A percentile compares a stretch with the other conserved stretches of the same genome.
Evolutionary conservation across 2,329 filamentous ascomycete species (phyloP).

Genomic region (Cordyceps cicadae): DNA sequence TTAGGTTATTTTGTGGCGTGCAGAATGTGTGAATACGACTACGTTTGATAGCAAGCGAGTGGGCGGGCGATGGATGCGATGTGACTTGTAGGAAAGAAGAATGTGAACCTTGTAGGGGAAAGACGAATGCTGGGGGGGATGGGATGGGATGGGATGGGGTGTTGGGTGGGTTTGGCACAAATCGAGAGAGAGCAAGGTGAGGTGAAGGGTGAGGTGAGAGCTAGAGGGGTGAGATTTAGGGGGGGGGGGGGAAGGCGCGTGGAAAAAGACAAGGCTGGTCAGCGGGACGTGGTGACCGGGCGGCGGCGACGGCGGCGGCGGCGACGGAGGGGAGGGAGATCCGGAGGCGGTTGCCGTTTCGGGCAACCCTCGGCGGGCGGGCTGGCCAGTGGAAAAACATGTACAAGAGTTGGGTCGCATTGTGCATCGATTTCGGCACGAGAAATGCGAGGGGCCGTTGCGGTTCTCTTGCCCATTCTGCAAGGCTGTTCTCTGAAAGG

Average conservation of each 20-base stretch:
- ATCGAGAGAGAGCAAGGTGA: neutral
- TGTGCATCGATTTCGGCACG: too few species aligned
- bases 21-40: neutral
- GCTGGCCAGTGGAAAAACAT: too few species aligned
- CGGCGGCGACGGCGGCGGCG: neutral
- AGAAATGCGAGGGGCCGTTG: too few species aligned
- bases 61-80: neutral
- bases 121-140: too few species aligned
- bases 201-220: conserved; percentile 6
- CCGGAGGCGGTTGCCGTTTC: too few species aligned
- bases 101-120: too few species aligned
- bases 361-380: neutral
- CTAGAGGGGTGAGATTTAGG: conserved; percentile 7
- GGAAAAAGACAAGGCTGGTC: conserved; percentile 10
- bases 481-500: too few species aligned
- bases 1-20: neutral
- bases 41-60: neutral
- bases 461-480: too few species aligned
- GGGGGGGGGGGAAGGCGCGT: too few species aligned
- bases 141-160: too few species aligned
- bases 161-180: too few species aligned
- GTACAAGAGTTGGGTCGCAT: too few species aligned
- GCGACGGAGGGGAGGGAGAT: neutral
- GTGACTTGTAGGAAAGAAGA: neutral
- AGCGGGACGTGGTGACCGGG: neutral